Evolutionary conservation across 257 asterid species (phyloP).

Genomic region (Jacaranda mimosifolia): DNA sequence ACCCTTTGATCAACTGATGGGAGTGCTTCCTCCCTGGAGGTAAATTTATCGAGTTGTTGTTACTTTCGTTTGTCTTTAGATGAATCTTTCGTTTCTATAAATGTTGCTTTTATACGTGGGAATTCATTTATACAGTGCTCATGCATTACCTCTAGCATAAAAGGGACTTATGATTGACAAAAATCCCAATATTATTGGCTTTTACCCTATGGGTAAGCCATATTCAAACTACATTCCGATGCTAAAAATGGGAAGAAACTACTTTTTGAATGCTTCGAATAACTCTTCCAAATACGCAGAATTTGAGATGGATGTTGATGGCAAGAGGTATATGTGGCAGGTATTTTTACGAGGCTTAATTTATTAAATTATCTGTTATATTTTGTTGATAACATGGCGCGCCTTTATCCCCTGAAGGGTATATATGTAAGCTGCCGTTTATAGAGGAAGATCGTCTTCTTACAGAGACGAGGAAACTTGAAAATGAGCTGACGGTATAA

Average conservation of each 20-base stretch:
- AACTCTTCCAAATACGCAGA: slow-evolving; percentile 35
- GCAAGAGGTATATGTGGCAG: slow-evolving; percentile 70
- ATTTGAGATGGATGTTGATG: slow-evolving; percentile 58
- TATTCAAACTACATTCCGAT: background rate
- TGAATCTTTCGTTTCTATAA: background rate
- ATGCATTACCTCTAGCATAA: slow-evolving; percentile 59
- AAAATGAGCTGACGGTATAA: slow-evolving; percentile 51
- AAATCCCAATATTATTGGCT: slow-evolving; percentile 47
- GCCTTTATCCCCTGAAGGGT: slow-evolving; percentile 41
- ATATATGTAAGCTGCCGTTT: slow-evolving; percentile 59
- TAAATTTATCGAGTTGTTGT: slow-evolving; percentile 9
- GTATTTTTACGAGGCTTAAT: slow-evolving; percentile 29
- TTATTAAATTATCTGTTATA: background rate
- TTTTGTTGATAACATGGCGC: background rate
- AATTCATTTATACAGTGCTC: slow-evolving; percentile 46
- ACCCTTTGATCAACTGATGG: slow-evolving; percentile 76
- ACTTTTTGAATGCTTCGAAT: background rate
- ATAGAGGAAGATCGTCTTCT: slow-evolving; percentile 66
- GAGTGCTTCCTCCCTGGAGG: slow-evolving; percentile 75
- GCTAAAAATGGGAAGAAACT: background rate
- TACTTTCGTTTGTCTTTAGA: background rate
- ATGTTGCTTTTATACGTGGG: background rate
- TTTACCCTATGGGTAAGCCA: slow-evolving; percentile 59
- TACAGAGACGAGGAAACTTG: slow-evolving; percentile 51
- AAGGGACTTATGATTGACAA: slow-evolving; percentile 55